Base-by-base conservation (phyloP, 257 asterid genomes). In the Lycium barbarum region DNA sequence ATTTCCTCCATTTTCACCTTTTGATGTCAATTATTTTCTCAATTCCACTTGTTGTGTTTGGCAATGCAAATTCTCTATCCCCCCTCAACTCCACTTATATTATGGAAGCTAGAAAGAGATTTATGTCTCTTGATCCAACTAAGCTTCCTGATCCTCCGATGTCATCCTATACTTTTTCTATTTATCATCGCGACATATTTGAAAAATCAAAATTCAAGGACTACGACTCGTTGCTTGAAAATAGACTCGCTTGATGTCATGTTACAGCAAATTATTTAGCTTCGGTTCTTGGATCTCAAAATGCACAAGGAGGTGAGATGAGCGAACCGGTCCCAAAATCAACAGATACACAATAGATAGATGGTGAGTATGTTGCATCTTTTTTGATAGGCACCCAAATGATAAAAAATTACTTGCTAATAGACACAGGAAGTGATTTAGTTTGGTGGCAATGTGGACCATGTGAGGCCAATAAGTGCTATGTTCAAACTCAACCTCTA, bases 401-500 rank as follows among this genome's bases (percentile, higher is more conserved):
- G 51, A n/a, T 7, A 0, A 72, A n/a, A 43, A 18, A 3, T 71
- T 71, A 9, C 80, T 72, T 72, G 36, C 18, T 43, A 43, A n/a
- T 72, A 43, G 80, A 72, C 57, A 72, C 18, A 0, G 80, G 57
- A 10, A 72, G 80, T 18, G 57, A 20, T 72, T 72, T 72, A 43
- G 17, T 72, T 72, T 72, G 80, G 80, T 72, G 80, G 79, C 79
- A 70, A 40, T 70, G 79, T 40, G 7, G 26, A 0, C 79, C 79
- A 40, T 70, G 79, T 40, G 12, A 9, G 1, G 2, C 15, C 15
- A 40, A 70, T 17, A 17, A 8, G 47, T 70, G 79, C 43, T 70
- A 40, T 35, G 18, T 5, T 8, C 80, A 72, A 70, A 40, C 8
- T 0, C 8, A 72, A 18, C 57, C 58, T n/a, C 2, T 72, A 10